Evolutionary conservation across 2,329 filamentous ascomycete genomes (phyloP).

Genomic region (Botrytis byssoidea): DNA sequence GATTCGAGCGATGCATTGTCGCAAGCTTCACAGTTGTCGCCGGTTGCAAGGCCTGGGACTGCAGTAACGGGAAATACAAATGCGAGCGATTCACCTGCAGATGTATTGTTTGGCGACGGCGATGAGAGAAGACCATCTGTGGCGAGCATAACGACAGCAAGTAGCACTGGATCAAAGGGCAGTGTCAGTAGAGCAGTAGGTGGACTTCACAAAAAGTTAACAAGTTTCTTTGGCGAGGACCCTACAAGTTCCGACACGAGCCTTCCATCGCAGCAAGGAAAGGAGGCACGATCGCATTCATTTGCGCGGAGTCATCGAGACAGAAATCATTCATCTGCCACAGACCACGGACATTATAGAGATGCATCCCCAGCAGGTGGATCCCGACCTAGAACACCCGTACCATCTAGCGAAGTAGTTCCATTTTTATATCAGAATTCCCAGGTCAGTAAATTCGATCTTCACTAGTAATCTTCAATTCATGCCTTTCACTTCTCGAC

Average conservation of each 20-base stretch:
- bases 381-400: slow-evolving; percentile 78
- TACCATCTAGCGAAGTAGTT: slow-evolving; percentile 88
- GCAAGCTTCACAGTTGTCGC: slow-evolving; percentile 62
- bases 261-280: slow-evolving; percentile 50
- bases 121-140: slow-evolving; percentile 83
- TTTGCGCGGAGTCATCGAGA: slow-evolving; percentile 61
- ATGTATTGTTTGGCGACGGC: slow-evolving; percentile 62
- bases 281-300: slow-evolving; percentile 62
- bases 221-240: slow-evolving; percentile 91
- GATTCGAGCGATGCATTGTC: slow-evolving; percentile 75
- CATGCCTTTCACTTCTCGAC: slow-evolving; percentile 3
- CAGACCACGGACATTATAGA: slow-evolving; percentile 55
- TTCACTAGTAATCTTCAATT: slow-evolving; percentile 17
- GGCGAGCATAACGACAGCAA: slow-evolving; percentile 82
- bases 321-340: slow-evolving; percentile 77
- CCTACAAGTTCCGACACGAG: slow-evolving; percentile 75
- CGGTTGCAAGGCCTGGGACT: slow-evolving; percentile 60
- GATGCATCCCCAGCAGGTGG: slow-evolving; percentile 65
- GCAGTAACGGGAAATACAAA: slow-evolving; percentile 46
- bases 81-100: slow-evolving; percentile 59
- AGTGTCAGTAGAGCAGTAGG: slow-evolving; percentile 61
- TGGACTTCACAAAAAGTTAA: slow-evolving; percentile 74
- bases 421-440: slow-evolving; percentile 95
- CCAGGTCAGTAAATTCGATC: slow-evolving; percentile 53
- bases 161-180: slow-evolving; percentile 78